A percentile compares a stretch with the other conserved stretches of the same genome.
phyloP scores from a whole-genome alignment of 169 alveolate species.

The Babesia ovis region DNA sequence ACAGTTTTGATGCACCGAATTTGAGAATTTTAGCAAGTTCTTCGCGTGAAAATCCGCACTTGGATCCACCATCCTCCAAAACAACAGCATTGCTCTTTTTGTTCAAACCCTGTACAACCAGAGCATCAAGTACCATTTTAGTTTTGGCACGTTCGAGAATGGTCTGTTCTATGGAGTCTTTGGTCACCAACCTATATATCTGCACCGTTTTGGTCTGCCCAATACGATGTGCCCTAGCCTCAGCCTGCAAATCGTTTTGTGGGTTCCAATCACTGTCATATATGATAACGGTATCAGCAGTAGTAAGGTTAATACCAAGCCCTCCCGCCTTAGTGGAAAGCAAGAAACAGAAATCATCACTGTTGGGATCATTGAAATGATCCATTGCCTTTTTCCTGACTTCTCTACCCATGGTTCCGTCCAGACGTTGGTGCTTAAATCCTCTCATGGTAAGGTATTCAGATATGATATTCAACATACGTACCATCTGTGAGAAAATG shows the following conservation, averaged over 20 bases:
- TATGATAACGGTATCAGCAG: constrained; percentile 94
- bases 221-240: constrained; percentile 98
- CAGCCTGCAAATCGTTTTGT: constrained; percentile 97
- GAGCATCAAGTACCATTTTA: constrained; percentile 95
- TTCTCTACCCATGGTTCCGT: constrained; percentile 97
- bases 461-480: constrained; percentile 94
- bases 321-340: constrained; percentile 99
- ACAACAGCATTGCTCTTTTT: constrained; percentile 74
- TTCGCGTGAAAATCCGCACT: constrained; percentile 84
- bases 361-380: constrained; percentile 91
- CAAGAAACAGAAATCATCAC: constrained; percentile 93
- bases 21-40: constrained; percentile 86
- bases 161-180: constrained; percentile 96
- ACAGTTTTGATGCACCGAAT: constrained; percentile 89
- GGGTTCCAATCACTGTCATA: constrained; percentile 99
- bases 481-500: constrained; percentile 95
- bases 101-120: constrained; percentile 91
- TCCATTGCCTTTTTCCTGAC: constrained; percentile 94
- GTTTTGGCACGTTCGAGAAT: constrained; percentile 97
- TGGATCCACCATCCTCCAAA: constrained; percentile 68
- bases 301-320: constrained; percentile 91
- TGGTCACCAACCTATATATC: constrained; percentile 93
- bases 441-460: constrained; percentile 93
- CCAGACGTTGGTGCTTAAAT: constrained; percentile 95
- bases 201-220: constrained; percentile 96